A percentile compares a stretch with the other conserved stretches of the same genome.
Evolutionary conservation across 805 yeast genomes (phyloP).

Genomic region (Candida krabiensis): DNA sequence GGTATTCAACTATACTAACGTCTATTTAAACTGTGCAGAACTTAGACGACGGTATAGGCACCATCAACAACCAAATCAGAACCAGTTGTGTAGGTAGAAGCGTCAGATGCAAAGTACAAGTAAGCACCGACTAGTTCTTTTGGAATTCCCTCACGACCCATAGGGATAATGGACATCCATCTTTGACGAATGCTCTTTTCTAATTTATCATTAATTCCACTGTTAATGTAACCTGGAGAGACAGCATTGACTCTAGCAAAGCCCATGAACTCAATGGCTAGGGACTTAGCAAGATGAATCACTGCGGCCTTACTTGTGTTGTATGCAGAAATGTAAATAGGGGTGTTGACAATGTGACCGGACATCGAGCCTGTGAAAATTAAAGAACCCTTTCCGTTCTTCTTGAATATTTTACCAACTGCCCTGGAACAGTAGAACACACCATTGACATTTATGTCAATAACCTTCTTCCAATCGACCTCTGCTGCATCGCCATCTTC

Average conservation of each 20-base stretch:
- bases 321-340: conserved; percentile 50
- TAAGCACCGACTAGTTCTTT: conserved; percentile 53
- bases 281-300: conserved; percentile 45
- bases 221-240: conserved; percentile 26
- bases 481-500: conserved; percentile 32
- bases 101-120: conserved; percentile 53
- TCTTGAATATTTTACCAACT: conserved; percentile 46
- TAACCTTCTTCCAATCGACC: conserved; percentile 45
- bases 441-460: conserved; percentile 50
- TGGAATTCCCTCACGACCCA: conserved; percentile 50
- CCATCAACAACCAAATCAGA: conserved; percentile 51
- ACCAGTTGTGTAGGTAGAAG: conserved; percentile 51
- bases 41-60: conserved; percentile 43
- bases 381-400: conserved; percentile 48
- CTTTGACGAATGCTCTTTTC: conserved; percentile 23
- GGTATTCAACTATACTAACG: too few species aligned
- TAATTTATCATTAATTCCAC: conserved; percentile 40
- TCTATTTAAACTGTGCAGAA: too few species aligned
- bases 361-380: conserved; percentile 58
- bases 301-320: conserved; percentile 52
- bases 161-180: conserved; percentile 39
- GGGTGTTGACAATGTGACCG: conserved; percentile 54
- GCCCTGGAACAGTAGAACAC: conserved; percentile 51
- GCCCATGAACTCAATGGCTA: conserved; percentile 50
- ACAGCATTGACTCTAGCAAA: conserved; percentile 45